Conservation (phyloP, 2,329 filamentous ascomycete species). For the Xylariaceae sp. region DNA sequence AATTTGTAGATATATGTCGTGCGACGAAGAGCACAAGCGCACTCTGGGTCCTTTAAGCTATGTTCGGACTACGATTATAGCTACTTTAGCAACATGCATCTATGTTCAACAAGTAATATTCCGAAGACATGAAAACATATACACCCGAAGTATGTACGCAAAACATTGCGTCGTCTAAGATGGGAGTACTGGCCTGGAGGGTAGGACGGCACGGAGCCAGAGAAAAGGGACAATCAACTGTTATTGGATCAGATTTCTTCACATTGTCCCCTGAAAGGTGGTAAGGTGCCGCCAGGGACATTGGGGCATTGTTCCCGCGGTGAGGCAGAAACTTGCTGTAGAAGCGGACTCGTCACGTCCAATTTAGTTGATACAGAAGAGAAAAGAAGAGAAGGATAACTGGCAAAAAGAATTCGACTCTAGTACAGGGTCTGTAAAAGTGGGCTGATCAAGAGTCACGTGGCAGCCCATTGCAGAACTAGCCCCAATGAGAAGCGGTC, state of each 20-base stretch:
- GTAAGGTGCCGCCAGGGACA: conserved; percentile 67
- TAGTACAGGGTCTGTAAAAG: neutral
- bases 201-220: neutral
- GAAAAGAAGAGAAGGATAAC: conserved; percentile 22
- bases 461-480: too few species aligned
- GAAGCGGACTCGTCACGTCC: conserved; percentile 76
- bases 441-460: too few species aligned
- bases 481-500: too few species aligned
- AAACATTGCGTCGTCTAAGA: too few species aligned
- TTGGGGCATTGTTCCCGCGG: conserved; percentile 63
- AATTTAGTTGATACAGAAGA: conserved; percentile 75
- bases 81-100: too few species aligned
- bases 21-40: too few species aligned
- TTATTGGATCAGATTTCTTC: conserved; percentile 66
- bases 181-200: neutral
- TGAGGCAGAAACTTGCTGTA: conserved; percentile 59
- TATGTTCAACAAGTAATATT: too few species aligned
- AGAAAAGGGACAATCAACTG: conserved; percentile 28
- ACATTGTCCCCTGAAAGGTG: conserved; percentile 68
- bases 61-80: too few species aligned
- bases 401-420: neutral
- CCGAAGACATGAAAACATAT: too few species aligned
- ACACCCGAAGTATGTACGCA: too few species aligned
- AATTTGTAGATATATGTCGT: too few species aligned
- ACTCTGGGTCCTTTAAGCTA: too few species aligned